Conservation (phyloP, 1,284 basidiomycete genomes). For the Tilletiopsis washingtonensis region DNA sequence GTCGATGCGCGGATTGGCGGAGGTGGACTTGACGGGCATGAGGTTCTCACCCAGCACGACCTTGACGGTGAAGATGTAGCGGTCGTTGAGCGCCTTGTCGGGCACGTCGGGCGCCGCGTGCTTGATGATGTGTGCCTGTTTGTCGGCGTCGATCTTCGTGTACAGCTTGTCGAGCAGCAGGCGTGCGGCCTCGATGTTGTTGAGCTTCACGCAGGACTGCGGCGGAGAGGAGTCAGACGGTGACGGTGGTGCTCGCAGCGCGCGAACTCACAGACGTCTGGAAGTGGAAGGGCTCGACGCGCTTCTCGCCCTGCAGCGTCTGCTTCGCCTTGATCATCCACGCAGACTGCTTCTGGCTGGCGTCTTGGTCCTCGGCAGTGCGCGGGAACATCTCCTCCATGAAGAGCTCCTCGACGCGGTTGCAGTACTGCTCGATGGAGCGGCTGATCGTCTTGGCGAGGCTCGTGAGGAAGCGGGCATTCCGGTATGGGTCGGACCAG, state of each 20-base stretch:
- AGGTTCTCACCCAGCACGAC: constrained; percentile 57
- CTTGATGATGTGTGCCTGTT: constrained; percentile 60
- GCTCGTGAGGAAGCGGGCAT: constrained; percentile 79
- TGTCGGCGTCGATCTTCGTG: constrained; percentile 80
- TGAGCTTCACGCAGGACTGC: constrained; percentile 83
- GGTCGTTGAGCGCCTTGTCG: constrained; percentile 15
- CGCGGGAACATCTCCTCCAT: constrained; percentile 89
- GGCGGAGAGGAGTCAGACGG: neutral
- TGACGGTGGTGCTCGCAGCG: neutral
- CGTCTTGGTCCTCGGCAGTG: constrained; percentile 49
- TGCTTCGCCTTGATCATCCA: constrained; percentile 91
- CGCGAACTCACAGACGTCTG: constrained; percentile 55
- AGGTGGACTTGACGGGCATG: constrained; percentile 25
- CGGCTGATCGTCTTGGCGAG: constrained; percentile 73
- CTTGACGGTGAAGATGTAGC: constrained; percentile 87
- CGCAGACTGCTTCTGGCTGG: constrained; percentile 59
- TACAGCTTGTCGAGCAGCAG: constrained; percentile 88
- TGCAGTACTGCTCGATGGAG: constrained; percentile 85
- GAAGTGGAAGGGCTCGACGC: constrained; percentile 88
- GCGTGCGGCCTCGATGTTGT: constrained; percentile 90
- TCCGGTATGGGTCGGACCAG: constrained; percentile 84
- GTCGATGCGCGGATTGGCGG: constrained; percentile 52
- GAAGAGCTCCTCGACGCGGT: constrained; percentile 77
- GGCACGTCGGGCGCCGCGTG: constrained; percentile 51
- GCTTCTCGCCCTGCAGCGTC: constrained; percentile 72